Evolutionary conservation across 495 filamentous ascomycete species (phyloP).

Genomic region (Aspergillus ellipticus): DNA sequence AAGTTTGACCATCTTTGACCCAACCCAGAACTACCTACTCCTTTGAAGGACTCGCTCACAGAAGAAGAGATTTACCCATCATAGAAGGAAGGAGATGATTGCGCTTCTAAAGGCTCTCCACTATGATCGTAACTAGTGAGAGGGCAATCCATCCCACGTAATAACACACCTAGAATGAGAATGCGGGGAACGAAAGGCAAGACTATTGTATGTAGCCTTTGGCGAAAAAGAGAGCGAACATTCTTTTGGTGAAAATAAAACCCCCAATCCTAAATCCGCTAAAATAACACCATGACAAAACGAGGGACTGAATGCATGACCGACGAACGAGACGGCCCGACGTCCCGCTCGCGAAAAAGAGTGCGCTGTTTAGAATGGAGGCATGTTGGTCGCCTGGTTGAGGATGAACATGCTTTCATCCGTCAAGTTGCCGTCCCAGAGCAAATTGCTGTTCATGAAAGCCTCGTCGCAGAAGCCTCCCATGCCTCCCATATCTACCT

Average conservation of each 20-base stretch:
- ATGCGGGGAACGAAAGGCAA: neutral
- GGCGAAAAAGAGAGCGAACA: neutral
- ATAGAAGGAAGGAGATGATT: neutral
- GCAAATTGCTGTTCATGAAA: neutral
- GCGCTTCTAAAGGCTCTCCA: neutral
- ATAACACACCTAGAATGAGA: neutral
- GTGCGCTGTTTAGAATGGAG: neutral
- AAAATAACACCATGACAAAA: neutral
- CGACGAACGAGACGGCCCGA: neutral
- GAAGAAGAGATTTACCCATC: neutral
- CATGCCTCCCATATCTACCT: neutral
- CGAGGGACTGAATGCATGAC: neutral
- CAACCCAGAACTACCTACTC: too few relatives aligned
- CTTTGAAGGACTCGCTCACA: too few relatives aligned
- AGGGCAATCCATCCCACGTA: neutral
- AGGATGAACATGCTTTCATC: neutral
- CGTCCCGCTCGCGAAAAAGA: neutral
- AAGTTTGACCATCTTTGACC: too few relatives aligned
- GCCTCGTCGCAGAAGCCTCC: neutral
- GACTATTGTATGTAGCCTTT: neutral
- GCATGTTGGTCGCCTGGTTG: neutral
- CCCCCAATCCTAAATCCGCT: neutral
- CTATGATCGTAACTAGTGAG: conserved; percentile 4
- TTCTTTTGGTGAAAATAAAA: neutral
- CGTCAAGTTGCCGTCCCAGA: neutral